Conservation (phyloP, 2,329 filamentous ascomycete species). For the Cercospora citrullina region DNA sequence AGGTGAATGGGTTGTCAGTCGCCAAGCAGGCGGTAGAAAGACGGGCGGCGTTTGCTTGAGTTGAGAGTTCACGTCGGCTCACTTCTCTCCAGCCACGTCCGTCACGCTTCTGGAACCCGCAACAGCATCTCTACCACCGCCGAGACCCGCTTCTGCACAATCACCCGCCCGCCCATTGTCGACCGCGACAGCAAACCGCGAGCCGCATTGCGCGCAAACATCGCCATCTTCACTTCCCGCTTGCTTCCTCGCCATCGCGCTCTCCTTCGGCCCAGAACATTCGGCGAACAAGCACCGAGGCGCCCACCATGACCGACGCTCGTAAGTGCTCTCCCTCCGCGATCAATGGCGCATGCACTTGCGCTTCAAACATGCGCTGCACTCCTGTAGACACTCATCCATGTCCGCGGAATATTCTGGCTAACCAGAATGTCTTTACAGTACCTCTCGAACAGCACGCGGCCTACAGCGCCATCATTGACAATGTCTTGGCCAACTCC, state of each 20-base stretch:
- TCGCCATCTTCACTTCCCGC: neutral
- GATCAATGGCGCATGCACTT: neutral
- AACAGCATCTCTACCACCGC: neutral
- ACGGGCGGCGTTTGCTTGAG: neutral
- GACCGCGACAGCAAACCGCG: constrained; percentile 1
- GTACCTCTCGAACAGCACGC: constrained; percentile 36
- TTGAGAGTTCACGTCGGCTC: neutral
- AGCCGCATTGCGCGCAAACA: neutral
- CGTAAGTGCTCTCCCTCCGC: constrained; percentile 9
- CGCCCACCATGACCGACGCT: constrained; percentile 13
- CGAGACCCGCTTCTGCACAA: neutral
- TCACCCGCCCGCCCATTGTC: neutral
- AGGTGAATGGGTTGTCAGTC: neutral
- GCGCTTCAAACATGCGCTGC: neutral
- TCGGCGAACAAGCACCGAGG: neutral
- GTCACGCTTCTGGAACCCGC: constrained; percentile 4
- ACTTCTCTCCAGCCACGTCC: neutral
- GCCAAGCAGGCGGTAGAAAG: neutral
- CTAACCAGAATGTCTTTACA: constrained; percentile 16
- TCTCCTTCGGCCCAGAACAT: constrained; percentile 1
- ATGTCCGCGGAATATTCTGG: neutral
- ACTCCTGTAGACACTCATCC: neutral
- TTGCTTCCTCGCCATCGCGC: neutral
- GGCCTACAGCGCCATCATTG: constrained; percentile 59
- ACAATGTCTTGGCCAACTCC: constrained; percentile 60